A percentile compares a stretch with the other conserved stretches of the same genome.
These are phyloP conservation scores for Pyropia yezoensis DNA, from an alignment of 23 red algal species.

Conservation along the genomic window DNA sequence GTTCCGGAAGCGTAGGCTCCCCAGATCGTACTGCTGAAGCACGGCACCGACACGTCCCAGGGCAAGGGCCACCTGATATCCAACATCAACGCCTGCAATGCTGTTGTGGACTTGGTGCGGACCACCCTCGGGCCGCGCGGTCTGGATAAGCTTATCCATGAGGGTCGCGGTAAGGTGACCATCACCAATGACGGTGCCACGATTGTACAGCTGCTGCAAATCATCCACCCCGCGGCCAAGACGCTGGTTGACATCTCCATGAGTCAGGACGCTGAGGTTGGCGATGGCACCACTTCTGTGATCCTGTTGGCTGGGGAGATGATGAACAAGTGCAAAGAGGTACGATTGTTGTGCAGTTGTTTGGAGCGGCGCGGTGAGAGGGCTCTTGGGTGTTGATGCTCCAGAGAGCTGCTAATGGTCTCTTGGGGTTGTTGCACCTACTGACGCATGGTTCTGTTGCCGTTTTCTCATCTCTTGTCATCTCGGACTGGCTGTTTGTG, in stretches of 20 bases:
- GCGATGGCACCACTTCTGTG: conserved; percentile 92
- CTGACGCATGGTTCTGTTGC: no score
- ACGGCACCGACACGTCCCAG: conserved; percentile 90
- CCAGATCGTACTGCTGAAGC: conserved; percentile 92
- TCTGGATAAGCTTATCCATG: conserved; percentile 96
- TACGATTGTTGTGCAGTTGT: neutral
- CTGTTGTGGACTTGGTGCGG: conserved; percentile 80
- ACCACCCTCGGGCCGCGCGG: conserved; percentile 93
- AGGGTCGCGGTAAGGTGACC: conserved; percentile 74
- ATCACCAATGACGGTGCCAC: conserved; percentile 97
- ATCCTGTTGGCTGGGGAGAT: conserved; percentile 85
- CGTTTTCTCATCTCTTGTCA: no score
- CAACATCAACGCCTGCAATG: conserved; percentile 96
- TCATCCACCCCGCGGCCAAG: conserved; percentile 82
- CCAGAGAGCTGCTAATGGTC: no score
- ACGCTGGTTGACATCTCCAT: conserved; percentile 80
- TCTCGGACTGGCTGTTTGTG: no score
- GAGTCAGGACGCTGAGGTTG: conserved; percentile 85
- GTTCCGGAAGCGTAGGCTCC: conserved; percentile 16
- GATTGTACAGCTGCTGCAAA: conserved; percentile 77
- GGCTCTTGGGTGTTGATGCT: neutral
- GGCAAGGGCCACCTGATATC: conserved; percentile 94
- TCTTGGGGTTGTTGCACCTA: no score
- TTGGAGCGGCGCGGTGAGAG: no score
- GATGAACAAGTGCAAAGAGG: conserved; percentile 83